Evolutionary conservation across 192 early-diverging fungal species (phyloP), one percentile per base, ranked within the genome.

Genomic region (Phlyctochytrium arcticum): DNA sequence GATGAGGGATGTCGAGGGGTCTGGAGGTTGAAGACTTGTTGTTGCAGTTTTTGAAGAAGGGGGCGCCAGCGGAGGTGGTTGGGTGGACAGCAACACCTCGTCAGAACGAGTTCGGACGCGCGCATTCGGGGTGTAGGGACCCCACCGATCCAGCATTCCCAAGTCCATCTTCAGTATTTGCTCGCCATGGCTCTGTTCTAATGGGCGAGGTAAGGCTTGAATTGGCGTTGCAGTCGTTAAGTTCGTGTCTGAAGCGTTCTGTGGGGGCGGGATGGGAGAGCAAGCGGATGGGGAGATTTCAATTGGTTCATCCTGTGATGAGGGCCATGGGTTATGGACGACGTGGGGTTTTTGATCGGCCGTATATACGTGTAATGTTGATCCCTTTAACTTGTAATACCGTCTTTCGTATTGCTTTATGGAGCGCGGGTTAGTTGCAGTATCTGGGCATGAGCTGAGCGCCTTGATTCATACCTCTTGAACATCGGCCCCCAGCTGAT

Each of bases 401-500:
- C 54, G 39, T 31, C 35, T 12, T 12, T 33, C 12, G n/a, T 30
- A 36, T 6, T 30, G 12, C 35, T 36, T n/a, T n/a, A n/a, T 17
- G 35, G 31, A 29, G 17, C 29, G n/a, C 17, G 17, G 29, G 30
- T 57, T 53, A 53, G 50, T 1, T 53, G 0, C 12, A 12, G 39
- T 19, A 44, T 2, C 15, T 12, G 39, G 39, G 39, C 2, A 19
- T 0, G 39, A 2, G 19, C 2, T 1, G 1, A 31, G 24, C 54
- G 33, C 24, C 4, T 48, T 27, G 24, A n/a, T 7, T 27, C 48
- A n/a, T 31, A 53, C 61, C 48, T 31, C 53, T 31, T 48, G 48
- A 6, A 63, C 61, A 44, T 65, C 64, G 0, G 53, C 64, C 2
- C 64, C 64, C 36, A 57, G 47, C 29, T 60, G 57, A 31, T 46